Evolutionary conservation across 805 yeast species (phyloP), one percentile per base, ranked within the genome.

Genomic region (Candida nitratophila): DNA sequence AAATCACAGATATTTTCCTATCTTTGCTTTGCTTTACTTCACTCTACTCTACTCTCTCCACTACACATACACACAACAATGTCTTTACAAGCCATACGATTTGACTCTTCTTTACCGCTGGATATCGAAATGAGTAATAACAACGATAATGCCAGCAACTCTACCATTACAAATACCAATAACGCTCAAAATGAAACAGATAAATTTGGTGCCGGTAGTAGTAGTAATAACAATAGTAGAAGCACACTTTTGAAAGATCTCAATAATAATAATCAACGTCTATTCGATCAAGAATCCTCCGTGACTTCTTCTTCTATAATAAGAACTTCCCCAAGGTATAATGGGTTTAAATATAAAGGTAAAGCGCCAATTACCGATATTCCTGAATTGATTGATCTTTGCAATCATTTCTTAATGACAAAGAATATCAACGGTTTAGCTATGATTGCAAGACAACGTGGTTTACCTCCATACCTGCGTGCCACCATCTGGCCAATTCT

Each of bases 401-500:
- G 86, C 50, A 70, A 77, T 37, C 65, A 69, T 37, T 79, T 79
- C 52, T 61, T 89, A 5, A 67, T 65, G 40, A 69, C 71, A 16
- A 77, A 76, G 45, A 85, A 90, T 56, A 81, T 81, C 45, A 79
- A 81, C 40, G 86, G 89, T 0, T 64, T 90, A 39, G 95, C 97
- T 1, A 68, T 79, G 50, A 63, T 90, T 7, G 91, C 96, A 5
- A 73, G 96, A 49, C 89, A 83, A 51, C 69, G 79, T 45, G 97
- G 98, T 3, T 70, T 89, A 24, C 97, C 97, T 1, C 91, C 95
- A 1, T 74, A 79, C 45, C 68, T 88, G 43, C 72, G 98, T 47
- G 79, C 78, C 51, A 69, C 74, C 45, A 84, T 86, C 8, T 90
- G 97, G 97, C 96, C 96, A 1, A 64, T 86, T 4, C 62, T 90